Evolutionary conservation across 2,329 filamentous ascomycete species (phyloP).

Genomic region (Clonostachys chloroleuca): DNA sequence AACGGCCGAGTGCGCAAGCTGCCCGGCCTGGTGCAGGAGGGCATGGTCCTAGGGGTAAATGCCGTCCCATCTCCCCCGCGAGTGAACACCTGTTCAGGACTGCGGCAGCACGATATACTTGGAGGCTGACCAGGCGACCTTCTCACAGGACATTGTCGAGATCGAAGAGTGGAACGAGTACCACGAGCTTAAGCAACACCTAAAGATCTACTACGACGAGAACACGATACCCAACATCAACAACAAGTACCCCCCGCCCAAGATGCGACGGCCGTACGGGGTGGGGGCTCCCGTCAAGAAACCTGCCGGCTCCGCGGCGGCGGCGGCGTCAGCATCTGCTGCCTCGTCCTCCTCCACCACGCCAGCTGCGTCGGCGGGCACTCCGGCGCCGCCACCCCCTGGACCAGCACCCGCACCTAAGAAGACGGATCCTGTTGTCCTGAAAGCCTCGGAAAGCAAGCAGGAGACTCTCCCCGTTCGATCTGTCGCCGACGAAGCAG

Average conservation of each 20-base stretch:
- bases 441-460: conserved; percentile 13
- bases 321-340: conserved; percentile 14
- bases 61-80: not conserved
- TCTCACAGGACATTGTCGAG: conserved; percentile 75
- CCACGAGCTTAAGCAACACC: conserved; percentile 84
- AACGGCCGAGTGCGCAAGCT: conserved; percentile 67
- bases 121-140: not conserved
- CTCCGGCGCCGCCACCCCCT: conserved; percentile 6
- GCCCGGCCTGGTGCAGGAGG: conserved; percentile 83
- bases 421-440: conserved; percentile 7
- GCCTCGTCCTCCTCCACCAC: conserved; percentile 13
- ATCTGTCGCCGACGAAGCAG: conserved; percentile 61
- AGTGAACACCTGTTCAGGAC: not conserved
- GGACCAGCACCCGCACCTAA: conserved; percentile 4
- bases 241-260: conserved; percentile 40
- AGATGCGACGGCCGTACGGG: conserved; percentile 7
- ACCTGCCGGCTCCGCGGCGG: conserved; percentile 5
- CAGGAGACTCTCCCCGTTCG: conserved; percentile 36
- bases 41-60: conserved; percentile 76
- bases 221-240: conserved; percentile 52
- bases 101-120: not conserved
- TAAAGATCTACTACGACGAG: conserved; percentile 65
- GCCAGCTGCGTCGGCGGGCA: conserved; percentile 10
- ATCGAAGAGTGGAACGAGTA: conserved; percentile 99
- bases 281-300: conserved; percentile 21